Base-by-base conservation (phyloP, 495 filamentous ascomycete genomes). In the Zalerion maritima region DNA sequence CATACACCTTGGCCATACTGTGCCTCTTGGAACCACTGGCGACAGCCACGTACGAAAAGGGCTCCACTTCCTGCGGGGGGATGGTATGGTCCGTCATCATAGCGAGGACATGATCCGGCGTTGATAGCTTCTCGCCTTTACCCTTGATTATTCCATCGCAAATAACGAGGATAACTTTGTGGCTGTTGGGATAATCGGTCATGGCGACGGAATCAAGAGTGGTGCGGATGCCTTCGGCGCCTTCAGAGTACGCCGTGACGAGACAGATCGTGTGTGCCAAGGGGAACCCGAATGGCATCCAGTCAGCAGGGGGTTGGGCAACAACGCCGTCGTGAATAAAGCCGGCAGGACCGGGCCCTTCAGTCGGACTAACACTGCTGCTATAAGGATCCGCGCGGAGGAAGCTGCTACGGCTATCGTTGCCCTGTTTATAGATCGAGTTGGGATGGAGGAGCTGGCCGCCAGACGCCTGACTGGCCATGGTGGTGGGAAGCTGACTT, bases 101-200 rank as follows among this genome's bases (percentile, higher is more conserved):
- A 38, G 74, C 59, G 5, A 99, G 54, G 24, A 78, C 72, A 31
- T 93, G 81, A 2, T 99, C 89, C 4, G 91, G 91, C 2, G 91
- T 99, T 3, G 83, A 75, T 36, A 76, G 58, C 2, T 69, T 62
- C 54, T 99, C 91, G 16, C 91, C 91, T 39, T 89, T 73, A 34
- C 91, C 91, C 55, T 96, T 94, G 66, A 99, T 93, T 44, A 96
- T 71, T 48, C 91, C 91, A 48, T 99, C 91, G 58, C 91, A 96
- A 38, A 99, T 79, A 36, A 94, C 82, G 22, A 99, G 60, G 42
- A 99, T 84, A 11, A 81, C 71, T 52, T 96, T 99, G 62, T 99
- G 91, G 52, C 85, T 94, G 64, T 96, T 96, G 5, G 91, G 91
- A 41, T 96, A 99, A 47, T 99, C 91, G 6, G 91, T 99, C 61